Conservation (phyloP, 2,329 filamentous ascomycete genomes). For the Diaporthe sp. region DNA sequence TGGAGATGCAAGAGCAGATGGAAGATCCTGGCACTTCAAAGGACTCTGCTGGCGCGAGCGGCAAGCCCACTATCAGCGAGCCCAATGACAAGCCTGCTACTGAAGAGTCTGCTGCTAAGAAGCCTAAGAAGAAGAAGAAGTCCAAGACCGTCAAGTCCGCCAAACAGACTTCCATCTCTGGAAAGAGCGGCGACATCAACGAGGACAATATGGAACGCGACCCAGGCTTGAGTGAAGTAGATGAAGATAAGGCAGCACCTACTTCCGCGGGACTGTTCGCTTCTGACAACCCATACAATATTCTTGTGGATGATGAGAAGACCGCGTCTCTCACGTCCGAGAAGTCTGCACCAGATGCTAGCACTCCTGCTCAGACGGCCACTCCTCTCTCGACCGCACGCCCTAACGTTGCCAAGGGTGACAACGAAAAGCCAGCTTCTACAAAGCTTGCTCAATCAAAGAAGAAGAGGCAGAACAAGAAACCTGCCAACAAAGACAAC, state of each 20-base stretch:
- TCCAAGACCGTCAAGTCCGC: neutral
- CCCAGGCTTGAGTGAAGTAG: neutral
- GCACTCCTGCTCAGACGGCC: neutral
- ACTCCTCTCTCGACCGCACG: neutral
- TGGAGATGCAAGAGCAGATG: constrained; percentile 36
- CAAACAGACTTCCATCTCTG: neutral
- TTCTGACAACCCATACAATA: constrained; percentile 7
- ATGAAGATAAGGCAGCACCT: neutral
- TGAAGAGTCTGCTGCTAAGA: neutral
- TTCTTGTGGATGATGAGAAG: neutral
- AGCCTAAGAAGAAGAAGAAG: neutral
- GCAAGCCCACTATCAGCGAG: neutral
- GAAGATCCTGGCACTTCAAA: neutral
- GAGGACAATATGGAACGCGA: neutral
- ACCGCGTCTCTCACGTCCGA: neutral
- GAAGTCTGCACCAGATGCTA: neutral
- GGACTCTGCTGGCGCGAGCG: neutral
- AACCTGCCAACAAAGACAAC: neutral
- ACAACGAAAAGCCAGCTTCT: neutral
- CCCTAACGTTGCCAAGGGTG: neutral
- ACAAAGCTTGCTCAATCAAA: neutral
- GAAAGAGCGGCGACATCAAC: neutral
- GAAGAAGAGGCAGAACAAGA: constrained; percentile 10
- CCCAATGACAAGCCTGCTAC: neutral
- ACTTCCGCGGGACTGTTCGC: neutral